Percentiles rank a stretch among this genome's conserved stretches.
Conservation (phyloP, 2,329 filamentous ascomycete genomes). For the Epichloe aotearoae region DNA sequence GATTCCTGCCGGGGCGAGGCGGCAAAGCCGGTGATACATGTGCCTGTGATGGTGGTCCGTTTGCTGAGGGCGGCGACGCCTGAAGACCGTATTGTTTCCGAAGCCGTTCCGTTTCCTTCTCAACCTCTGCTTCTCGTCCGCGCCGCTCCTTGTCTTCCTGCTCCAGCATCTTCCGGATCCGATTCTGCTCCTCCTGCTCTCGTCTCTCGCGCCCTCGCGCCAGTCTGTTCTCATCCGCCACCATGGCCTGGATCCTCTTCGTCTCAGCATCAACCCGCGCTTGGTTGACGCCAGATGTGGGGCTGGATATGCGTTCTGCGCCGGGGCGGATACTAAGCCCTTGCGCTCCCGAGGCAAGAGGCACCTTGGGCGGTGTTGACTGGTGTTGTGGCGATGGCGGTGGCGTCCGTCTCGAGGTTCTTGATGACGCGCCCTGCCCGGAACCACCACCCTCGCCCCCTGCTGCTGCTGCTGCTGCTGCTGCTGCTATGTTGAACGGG, state of each 20-base stretch:
- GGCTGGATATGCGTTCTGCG: neutral
- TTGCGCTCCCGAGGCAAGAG: conserved; percentile 26
- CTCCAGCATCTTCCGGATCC: conserved; percentile 53
- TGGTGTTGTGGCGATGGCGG: conserved; percentile 14
- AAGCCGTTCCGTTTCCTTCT: conserved; percentile 74
- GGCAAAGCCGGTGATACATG: conserved; percentile 20
- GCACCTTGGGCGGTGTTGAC: neutral
- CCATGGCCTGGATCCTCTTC: conserved; percentile 48
- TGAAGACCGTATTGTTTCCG: conserved; percentile 51
- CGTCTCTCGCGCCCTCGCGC: conserved; percentile 42
- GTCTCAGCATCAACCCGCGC: conserved; percentile 61
- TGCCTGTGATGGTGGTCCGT: conserved; percentile 10
- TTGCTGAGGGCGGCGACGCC: conserved; percentile 21
- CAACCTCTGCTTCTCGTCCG: conserved; percentile 44
- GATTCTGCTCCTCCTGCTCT: conserved; percentile 38
- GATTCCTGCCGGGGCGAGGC: conserved; percentile 12
- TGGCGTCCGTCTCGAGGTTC: conserved; percentile 3
- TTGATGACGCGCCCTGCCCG: neutral
- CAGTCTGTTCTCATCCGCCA: conserved; percentile 35
- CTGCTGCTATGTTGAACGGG: conserved; percentile 60
- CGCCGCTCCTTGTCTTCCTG: conserved; percentile 48
- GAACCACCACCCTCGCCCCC: neutral
- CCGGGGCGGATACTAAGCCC: conserved; percentile 12
- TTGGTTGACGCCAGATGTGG: conserved; percentile 5
- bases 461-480: conserved; percentile 28